A percentile compares a stretch with the other conserved stretches of the same genome.
Evolutionary conservation across 2,329 filamentous ascomycete species (phyloP).

Genomic region (Chaetomiaceae sp.): DNA sequence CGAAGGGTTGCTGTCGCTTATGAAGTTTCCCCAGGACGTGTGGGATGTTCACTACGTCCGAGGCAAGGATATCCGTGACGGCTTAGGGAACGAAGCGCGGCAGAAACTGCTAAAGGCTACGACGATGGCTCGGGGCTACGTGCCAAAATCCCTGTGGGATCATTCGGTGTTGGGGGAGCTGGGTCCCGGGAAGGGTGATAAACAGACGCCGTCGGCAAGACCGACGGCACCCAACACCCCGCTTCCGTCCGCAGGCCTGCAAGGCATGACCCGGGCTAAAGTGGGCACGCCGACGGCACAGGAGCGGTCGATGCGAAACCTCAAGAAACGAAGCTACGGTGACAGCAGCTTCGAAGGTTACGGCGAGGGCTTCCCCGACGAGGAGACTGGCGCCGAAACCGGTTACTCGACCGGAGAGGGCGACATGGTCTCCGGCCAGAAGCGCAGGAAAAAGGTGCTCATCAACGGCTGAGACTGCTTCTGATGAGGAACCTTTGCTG

Average conservation of each 20-base stretch:
- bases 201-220: conserved; percentile 37
- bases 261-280: conserved; percentile 34
- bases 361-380: conserved; percentile 63
- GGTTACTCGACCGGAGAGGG: conserved; percentile 69
- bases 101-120: conserved; percentile 44
- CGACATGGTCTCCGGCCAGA: conserved; percentile 48
- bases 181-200: conserved; percentile 36
- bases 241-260: conserved; percentile 28
- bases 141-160: conserved; percentile 52
- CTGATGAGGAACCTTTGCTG: conserved; percentile 32
- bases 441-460: conserved; percentile 61
- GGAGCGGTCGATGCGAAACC: conserved; percentile 55
- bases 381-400: conserved; percentile 51
- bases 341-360: conserved; percentile 72
- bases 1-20: conserved; percentile 48
- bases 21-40: conserved; percentile 47
- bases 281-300: conserved; percentile 34
- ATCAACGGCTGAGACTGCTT: conserved; percentile 23
- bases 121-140: conserved; percentile 51
- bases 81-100: conserved; percentile 41
- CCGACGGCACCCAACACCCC: conserved; percentile 50
- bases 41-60: conserved; percentile 51
- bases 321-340: conserved; percentile 70
- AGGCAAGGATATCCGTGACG: conserved; percentile 49
- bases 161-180: conserved; percentile 53